A percentile compares a stretch with the other conserved stretches of the same genome.
These are phyloP conservation scores for Rutstroemia sydowiana DNA, from an alignment of 2,329 filamentous ascomycete species.

Conservation along the genomic window DNA sequence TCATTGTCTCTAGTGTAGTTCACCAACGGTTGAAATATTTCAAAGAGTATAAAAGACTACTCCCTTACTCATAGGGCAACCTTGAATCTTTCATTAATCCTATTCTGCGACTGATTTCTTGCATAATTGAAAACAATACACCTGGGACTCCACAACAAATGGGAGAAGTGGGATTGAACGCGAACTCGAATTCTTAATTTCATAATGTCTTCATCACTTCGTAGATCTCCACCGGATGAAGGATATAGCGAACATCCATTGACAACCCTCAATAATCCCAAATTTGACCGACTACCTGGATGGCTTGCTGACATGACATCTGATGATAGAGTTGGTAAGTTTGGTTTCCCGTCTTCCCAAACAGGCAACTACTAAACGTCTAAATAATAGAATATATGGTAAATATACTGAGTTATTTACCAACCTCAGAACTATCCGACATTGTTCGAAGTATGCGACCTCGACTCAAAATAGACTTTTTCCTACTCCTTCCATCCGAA, in stretches of 20 bases:
- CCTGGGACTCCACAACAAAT: too few species aligned
- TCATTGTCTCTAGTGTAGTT: too few species aligned
- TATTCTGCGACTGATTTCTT: too few species aligned
- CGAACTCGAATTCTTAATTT: too few species aligned
- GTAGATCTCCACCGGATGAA: conserved; percentile 27
- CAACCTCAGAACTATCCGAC: conserved; percentile 69
- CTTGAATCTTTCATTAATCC: too few species aligned
- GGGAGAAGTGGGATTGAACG: too few species aligned
- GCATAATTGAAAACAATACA: too few species aligned
- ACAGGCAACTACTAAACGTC: not conserved
- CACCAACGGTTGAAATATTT: too few species aligned
- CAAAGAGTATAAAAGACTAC: too few species aligned
- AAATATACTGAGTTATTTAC: conserved; percentile 67
- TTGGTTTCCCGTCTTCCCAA: not conserved
- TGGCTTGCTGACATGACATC: conserved; percentile 22
- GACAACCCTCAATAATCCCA: conserved; percentile 14
- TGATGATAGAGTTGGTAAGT: conserved; percentile 25
- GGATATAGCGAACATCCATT: conserved; percentile 31
- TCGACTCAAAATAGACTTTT: conserved; percentile 86
- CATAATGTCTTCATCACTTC: conserved; percentile 1
- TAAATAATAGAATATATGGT: conserved; percentile 64
- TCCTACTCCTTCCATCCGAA: conserved; percentile 77
- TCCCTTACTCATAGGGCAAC: too few species aligned
- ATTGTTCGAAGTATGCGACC: conserved; percentile 77
- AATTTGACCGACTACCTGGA: conserved; percentile 15